Evolutionary conservation across 176 grass and related monocot genomes (phyloP), one percentile per base, ranked within the genome.

Genomic region (Rhynchospora tenuis): DNA sequence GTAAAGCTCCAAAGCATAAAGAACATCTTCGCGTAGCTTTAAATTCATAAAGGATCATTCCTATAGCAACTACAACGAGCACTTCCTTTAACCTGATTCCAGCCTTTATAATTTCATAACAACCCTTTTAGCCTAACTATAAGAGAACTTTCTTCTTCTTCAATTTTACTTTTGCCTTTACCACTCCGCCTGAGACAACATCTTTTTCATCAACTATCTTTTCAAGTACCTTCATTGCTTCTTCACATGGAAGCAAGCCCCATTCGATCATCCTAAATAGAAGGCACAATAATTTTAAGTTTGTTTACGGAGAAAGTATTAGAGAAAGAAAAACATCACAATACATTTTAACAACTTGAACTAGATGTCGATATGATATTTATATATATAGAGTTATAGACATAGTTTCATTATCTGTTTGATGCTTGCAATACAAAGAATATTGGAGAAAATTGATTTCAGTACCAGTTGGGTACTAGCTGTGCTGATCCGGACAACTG

Each of bases 221-320:
- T 77, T 74, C 8, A 19, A 76, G 29, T 31, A 64, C 31, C 57
- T 28, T 64, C 9, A 5, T 63, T 76, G 83, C 83, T 50, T 48
- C 70, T 50, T 77, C 70, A 19, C 5, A 38, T 50, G 83, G 38
- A 77, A 85, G 83, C 33, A 85, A 26, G 50, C 83, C 83, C 66
- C 66, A 85, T 38, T 85, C 83, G 3, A 85, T 64, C 54, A 85
- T 77, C 83, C 83, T 77, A 77, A 15, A 52, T 52, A 76, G 72
- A 76, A 76, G 14, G 13, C 46, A 52, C 46, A 3, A 17, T 28
- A 76, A 76, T 17, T 17, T 75, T 75, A 27, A 65, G 52, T 75
- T 27, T 27, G 11, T 75, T 75, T 51, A 51, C 5, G 33, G 33
- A 54, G 13, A 75, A 75, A 54, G 5, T 75, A 20, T 26, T 52